These are phyloP conservation scores for Scedosporium apiospermum DNA, from an alignment of 2,329 filamentous ascomycete species.

Conservation along the genomic window DNA sequence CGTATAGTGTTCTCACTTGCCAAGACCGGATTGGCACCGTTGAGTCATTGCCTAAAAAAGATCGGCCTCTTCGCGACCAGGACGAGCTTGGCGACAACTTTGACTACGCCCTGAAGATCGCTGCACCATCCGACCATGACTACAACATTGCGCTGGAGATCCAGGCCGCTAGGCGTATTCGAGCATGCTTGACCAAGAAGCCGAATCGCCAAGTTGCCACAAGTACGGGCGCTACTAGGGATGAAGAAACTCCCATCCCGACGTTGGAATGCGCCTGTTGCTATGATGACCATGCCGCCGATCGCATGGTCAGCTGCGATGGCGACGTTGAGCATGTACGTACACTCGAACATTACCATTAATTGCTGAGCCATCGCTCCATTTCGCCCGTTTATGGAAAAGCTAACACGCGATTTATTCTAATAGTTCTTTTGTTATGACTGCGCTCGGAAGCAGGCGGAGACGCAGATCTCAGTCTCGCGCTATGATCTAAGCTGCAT, in stretches of 20 bases:
- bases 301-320: slow-evolving; percentile 60
- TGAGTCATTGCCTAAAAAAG: not conserved
- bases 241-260: slow-evolving; percentile 37
- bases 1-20: not conserved
- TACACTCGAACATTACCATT: not conserved
- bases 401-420: slow-evolving; percentile 7
- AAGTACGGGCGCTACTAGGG: slow-evolving; percentile 29
- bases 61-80: not conserved
- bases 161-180: slow-evolving; percentile 3
- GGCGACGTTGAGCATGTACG: slow-evolving; percentile 42
- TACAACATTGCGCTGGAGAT: slow-evolving; percentile 14
- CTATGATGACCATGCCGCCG: slow-evolving; percentile 55
- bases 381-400: too few species aligned
- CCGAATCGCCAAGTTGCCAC: slow-evolving; percentile 17
- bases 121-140: slow-evolving; percentile 11
- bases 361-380: not conserved
- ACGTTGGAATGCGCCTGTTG: slow-evolving; percentile 66
- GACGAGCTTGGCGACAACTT: not conserved
- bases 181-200: not conserved
- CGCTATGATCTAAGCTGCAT: slow-evolving; percentile 63
- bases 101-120: not conserved
- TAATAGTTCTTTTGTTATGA: slow-evolving; percentile 54
- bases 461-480: slow-evolving; percentile 58
- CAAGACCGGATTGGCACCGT: not conserved
- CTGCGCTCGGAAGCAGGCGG: slow-evolving; percentile 57